These are phyloP conservation scores for Lepidium campestre DNA, from an alignment of 441 rosid species.

Conservation along the genomic window DNA sequence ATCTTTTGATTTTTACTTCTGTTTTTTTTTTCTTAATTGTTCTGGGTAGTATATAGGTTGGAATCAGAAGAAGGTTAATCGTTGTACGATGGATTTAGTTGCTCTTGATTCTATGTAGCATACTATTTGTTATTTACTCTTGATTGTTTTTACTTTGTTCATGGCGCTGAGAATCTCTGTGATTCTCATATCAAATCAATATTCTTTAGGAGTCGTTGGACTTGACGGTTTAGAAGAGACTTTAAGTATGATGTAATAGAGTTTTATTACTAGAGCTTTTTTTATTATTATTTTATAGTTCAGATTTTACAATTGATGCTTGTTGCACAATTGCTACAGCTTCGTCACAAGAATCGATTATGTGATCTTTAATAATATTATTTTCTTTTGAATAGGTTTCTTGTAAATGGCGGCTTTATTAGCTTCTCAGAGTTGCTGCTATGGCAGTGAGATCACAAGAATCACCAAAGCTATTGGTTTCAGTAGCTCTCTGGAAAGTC, in stretches of 20 bases:
- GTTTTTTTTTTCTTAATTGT: not conserved
- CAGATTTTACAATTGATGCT: not conserved
- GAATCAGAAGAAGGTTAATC: not conserved
- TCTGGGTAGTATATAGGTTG: not conserved
- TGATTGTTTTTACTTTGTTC: not conserved
- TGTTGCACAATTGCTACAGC: not conserved
- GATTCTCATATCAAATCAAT: not conserved
- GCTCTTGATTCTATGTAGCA: not conserved
- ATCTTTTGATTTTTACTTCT: not conserved
- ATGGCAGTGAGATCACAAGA: conserved; percentile 37
- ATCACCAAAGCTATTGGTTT: conserved; percentile 44
- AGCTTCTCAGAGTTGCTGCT: conserved; percentile 75
- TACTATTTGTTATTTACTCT: not conserved
- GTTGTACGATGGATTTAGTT: not conserved
- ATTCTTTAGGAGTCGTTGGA: not conserved
- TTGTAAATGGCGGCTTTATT: conserved; percentile 66
- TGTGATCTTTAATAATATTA: not conserved
- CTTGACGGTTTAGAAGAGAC: not conserved
- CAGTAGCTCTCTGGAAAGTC: conserved; percentile 46
- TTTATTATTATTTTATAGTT: not conserved
- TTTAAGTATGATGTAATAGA: not conserved
- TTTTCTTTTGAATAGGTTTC: not conserved
- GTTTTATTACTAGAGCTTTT: not conserved
- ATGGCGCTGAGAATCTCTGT: not conserved
- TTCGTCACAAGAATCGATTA: no score